Conservation (phyloP, 805 yeast species). For the Metschnikowia proteae region DNA sequence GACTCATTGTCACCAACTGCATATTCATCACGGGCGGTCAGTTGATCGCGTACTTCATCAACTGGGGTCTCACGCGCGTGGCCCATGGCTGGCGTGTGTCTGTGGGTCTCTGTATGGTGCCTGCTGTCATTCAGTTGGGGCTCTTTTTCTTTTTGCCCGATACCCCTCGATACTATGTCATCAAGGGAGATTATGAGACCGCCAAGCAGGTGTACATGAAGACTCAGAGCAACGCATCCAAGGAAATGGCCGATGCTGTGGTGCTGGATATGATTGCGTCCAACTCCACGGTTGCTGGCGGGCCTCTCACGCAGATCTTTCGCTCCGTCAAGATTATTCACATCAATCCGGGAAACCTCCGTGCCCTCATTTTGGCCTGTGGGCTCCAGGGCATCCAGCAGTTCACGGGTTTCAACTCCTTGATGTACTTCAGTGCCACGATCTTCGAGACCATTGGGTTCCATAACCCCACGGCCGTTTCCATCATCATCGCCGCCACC, state of each 20-base stretch:
- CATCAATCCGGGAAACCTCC: constrained; percentile 68
- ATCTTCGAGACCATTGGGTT: constrained; percentile 91
- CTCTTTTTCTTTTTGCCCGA: constrained; percentile 88
- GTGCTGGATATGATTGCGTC: constrained; percentile 58
- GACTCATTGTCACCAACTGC: constrained; percentile 84
- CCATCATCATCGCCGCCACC: constrained; percentile 89
- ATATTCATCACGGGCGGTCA: constrained; percentile 94
- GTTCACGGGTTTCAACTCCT: constrained; percentile 92
- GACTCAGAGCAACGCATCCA: constrained; percentile 62
- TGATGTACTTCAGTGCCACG: constrained; percentile 93
- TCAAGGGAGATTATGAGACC: constrained; percentile 57
- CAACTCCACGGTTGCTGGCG: constrained; percentile 42
- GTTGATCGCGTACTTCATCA: constrained; percentile 87
- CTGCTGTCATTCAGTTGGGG: constrained; percentile 72
- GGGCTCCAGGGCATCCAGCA: constrained; percentile 96
- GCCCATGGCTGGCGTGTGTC: constrained; percentile 88
- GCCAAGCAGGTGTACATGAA: constrained; percentile 65
- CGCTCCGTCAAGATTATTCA: constrained; percentile 64
- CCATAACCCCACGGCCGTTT: constrained; percentile 86
- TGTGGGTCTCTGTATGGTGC: constrained; percentile 87
- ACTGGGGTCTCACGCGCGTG: constrained; percentile 76
- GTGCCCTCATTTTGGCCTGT: constrained; percentile 88
- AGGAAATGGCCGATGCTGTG: constrained; percentile 60
- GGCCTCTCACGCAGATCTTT: constrained; percentile 48
- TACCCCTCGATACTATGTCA: constrained; percentile 86